Conservation (phyloP, 805 yeast genomes). For the Zygoascus biomembranicola region DNA sequence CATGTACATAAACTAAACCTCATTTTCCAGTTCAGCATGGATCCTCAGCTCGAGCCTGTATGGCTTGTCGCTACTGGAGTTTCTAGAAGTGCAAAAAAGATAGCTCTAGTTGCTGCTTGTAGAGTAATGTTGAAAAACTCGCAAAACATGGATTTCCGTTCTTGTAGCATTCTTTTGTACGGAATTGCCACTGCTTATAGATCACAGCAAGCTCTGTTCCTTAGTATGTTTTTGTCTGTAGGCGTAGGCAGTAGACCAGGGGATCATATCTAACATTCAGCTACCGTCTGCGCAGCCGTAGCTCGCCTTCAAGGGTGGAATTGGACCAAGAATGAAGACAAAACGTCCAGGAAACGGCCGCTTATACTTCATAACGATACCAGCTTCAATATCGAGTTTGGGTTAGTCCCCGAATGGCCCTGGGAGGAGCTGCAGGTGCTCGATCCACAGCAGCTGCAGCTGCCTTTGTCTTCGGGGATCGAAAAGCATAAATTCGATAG, state of each 20-base stretch:
- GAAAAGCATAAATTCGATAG: neutral
- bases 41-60: neutral
- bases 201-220: neutral
- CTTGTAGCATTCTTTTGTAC: constrained; percentile 37
- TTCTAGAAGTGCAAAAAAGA: neutral
- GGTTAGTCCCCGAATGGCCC: neutral
- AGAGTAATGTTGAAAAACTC: neutral
- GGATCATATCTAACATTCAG: neutral
- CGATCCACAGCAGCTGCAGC: neutral
- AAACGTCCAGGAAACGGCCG: neutral
- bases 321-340: neutral
- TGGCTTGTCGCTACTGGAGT: neutral
- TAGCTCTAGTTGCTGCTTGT: neutral
- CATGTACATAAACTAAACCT: no score
- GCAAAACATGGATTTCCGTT: constrained; percentile 25
- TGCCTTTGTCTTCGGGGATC: neutral
- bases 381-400: constrained; percentile 2
- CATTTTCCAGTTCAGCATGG: neutral
- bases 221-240: neutral
- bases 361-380: constrained; percentile 6
- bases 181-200: constrained; percentile 41
- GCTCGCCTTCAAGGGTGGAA: neutral
- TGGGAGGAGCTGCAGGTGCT: neutral
- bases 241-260: neutral
- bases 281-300: neutral